Conservation (phyloP, 1,139 yeast species). For the Pichia sp. region DNA sequence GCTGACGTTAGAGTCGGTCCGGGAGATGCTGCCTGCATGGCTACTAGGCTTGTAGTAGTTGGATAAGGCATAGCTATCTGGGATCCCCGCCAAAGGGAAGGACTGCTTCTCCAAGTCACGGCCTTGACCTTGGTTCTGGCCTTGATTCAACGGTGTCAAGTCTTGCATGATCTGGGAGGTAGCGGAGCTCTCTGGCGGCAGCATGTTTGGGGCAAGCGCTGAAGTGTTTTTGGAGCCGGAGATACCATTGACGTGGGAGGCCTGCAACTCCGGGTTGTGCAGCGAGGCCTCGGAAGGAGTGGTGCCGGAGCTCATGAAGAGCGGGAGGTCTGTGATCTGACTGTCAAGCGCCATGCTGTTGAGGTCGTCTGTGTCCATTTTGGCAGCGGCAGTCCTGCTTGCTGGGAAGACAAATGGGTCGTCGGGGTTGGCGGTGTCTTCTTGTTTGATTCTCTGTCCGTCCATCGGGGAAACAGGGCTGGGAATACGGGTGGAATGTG, state of each 20-base stretch:
- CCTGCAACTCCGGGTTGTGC: neutral
- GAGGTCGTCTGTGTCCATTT: neutral
- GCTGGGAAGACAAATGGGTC: neutral
- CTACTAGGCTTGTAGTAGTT: conserved; percentile 16
- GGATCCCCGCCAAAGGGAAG: neutral
- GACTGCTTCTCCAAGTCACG: neutral
- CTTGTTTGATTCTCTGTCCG: neutral
- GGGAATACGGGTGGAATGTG: too few relatives aligned
- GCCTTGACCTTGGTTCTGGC: neutral
- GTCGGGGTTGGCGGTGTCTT: neutral
- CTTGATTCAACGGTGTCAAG: neutral
- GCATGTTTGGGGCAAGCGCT: neutral
- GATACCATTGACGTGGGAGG: neutral
- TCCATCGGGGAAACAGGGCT: neutral
- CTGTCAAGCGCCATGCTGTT: neutral
- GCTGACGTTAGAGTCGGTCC: neutral
- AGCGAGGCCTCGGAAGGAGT: neutral
- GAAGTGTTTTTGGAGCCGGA: neutral
- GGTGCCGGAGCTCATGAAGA: neutral
- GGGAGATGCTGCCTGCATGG: neutral
- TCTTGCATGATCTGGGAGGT: neutral
- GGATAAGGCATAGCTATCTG: conserved; percentile 19
- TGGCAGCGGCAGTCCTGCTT: neutral
- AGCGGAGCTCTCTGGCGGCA: neutral
- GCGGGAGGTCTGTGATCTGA: neutral